Percentiles rank a stretch among this genome's conserved stretches.
These are phyloP conservation scores for Lactuca saligna DNA, from an alignment of 129 eudicot genomes.

Conservation along the genomic window DNA sequence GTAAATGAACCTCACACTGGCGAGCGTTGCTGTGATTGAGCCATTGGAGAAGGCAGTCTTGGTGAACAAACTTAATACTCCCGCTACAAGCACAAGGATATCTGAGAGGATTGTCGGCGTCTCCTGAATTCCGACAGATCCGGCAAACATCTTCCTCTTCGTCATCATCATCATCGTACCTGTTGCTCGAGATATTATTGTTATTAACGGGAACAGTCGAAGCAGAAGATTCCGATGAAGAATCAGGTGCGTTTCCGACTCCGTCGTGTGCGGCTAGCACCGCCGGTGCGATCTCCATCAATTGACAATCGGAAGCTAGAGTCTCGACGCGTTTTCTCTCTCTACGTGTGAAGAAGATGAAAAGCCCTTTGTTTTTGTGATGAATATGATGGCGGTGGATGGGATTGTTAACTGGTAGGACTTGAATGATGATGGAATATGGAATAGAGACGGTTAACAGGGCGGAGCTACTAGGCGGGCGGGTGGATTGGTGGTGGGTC, in stretches of 20 bases:
- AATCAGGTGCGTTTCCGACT: not conserved
- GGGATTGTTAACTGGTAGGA: not conserved
- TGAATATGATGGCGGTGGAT: not conserved
- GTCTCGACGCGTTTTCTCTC: not conserved
- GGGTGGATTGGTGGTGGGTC: slow-evolving; percentile 4
- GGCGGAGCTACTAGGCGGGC: not conserved
- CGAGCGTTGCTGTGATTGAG: slow-evolving; percentile 81
- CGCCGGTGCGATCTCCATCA: slow-evolving; percentile 57
- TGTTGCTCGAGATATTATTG: not conserved
- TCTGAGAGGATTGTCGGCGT: too few relatives aligned
- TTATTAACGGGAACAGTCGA: slow-evolving; percentile 14
- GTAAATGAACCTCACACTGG: slow-evolving; percentile 67
- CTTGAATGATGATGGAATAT: not conserved
- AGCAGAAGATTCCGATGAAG: slow-evolving; percentile 12
- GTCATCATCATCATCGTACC: not conserved
- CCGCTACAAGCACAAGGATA: too few relatives aligned
- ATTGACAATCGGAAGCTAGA: slow-evolving; percentile 9
- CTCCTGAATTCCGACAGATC: too few relatives aligned
- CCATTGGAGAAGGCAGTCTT: slow-evolving; percentile 51
- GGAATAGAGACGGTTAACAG: not conserved
- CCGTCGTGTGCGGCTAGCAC: slow-evolving; percentile 34
- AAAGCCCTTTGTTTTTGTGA: not conserved
- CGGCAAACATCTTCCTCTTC: too few relatives aligned
- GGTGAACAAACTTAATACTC: too few relatives aligned
- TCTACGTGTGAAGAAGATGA: not conserved